phyloP scores from a whole-genome alignment of 345 rosid genomes.

The Atalantia buxifolia region DNA sequence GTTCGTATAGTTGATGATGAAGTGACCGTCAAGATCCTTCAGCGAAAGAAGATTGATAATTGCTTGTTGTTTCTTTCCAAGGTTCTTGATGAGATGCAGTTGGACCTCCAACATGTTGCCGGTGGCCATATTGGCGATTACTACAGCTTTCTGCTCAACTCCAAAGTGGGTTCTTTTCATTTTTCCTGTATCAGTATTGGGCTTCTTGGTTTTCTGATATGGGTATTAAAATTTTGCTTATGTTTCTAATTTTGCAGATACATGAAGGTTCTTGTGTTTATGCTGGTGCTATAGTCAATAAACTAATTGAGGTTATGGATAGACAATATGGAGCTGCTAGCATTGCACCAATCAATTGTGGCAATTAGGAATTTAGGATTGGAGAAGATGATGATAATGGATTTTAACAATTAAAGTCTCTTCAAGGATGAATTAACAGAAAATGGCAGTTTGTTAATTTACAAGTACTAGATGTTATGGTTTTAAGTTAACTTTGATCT shows the following conservation, averaged over 20 bases:
- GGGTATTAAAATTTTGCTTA: not conserved
- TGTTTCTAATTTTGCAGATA: slow-evolving; percentile 24
- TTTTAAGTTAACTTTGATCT: too few species aligned
- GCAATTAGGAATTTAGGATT: slow-evolving; percentile 15
- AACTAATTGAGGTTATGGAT: slow-evolving; percentile 69
- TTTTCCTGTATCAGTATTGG: not conserved
- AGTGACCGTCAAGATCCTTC: slow-evolving; percentile 80
- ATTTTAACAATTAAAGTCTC: too few species aligned
- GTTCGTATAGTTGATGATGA: slow-evolving; percentile 82
- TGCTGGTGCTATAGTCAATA: slow-evolving; percentile 74
- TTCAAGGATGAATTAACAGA: too few species aligned
- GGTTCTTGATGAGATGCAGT: slow-evolving; percentile 73
- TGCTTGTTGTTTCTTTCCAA: slow-evolving; percentile 71
- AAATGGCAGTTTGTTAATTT: too few species aligned
- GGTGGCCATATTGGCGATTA: slow-evolving; percentile 88
- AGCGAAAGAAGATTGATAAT: slow-evolving; percentile 63
- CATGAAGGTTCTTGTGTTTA: slow-evolving; percentile 38
- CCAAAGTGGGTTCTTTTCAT: slow-evolving; percentile 49
- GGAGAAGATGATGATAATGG: not conserved
- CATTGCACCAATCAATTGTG: slow-evolving; percentile 23
- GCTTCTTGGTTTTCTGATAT: not conserved
- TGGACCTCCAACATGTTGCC: slow-evolving; percentile 81
- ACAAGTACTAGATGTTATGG: too few species aligned
- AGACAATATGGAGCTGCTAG: slow-evolving; percentile 39
- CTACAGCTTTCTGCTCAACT: slow-evolving; percentile 70